Base-by-base conservation (phyloP, 805 yeast genomes). In the Maudiozyma saulgeensis region DNA sequence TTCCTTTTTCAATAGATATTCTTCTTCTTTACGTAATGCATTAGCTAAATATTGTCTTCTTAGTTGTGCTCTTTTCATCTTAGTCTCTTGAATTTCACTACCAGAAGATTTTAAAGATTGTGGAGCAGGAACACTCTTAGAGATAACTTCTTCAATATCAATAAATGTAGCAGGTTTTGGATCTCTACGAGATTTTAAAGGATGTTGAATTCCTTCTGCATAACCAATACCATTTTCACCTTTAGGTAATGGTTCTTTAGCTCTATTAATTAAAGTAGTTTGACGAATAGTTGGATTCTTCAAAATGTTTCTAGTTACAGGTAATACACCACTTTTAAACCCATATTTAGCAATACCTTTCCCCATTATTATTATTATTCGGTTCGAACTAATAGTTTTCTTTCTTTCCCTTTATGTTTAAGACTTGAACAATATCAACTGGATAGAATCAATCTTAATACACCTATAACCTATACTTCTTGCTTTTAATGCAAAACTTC, bases 291-390 rank as follows among this genome's bases (percentile, higher is more conserved):
- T 68, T 4, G 89, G 87, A 49, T 78, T 77, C 58, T 81, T 85
- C 68, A 90, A 79, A 31, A 87, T 80, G 39, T 82, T 79, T 59
- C 96, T 81, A 9, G 87, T 81, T 49, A 70, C 73, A 44, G 97
- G 97, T 55, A 90, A 74, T 45, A 87, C 73, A 63, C 97, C 97
- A 45, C 91, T 82, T 67, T 84, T 84, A 52, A 71, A 70, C 3
- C 78, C 79, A 49, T 68, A 69, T 70, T 74, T 5, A 73, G 71
- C 31, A 69, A 64, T 41, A 74, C 72, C 58, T 73, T 75, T 41
- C 51, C 76, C 77, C 80, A 76, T 76, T 21, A 12, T 21, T 21
- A 13, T 23, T 5, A 15, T 19, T 35, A 15, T 15, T 37, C 9
- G 11, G 2, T 18, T 34, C 8, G 5, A n/a, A n/a, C 8, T 35